Evolutionary conservation across 2,329 filamentous ascomycete species (phyloP), one percentile per base, ranked within the genome.

Genomic region (Colletotrichum australisinense): DNA sequence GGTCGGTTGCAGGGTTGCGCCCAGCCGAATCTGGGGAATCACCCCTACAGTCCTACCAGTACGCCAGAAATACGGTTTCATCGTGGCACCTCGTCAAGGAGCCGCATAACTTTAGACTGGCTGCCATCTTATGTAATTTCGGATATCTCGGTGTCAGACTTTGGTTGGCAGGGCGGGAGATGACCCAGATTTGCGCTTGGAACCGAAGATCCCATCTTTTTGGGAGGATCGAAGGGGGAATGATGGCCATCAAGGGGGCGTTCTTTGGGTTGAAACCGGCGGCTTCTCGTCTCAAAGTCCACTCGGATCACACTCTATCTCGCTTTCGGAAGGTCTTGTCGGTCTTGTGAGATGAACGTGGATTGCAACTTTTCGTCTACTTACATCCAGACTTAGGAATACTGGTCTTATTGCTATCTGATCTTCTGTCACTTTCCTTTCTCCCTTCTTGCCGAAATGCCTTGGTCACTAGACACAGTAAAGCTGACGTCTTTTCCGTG

Each of bases 121-220:
- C 58, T 64, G 69, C 46, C 59, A 60, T 64, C 53, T 69, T 46
- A 53, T 59, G 59, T 69, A 24, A 35, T 67, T 32, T 32, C 57
- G 63, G 63, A 57, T 67, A 28, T 56, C 2, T 24, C 16, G 22
- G 64, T 38, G n/a, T 57, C 32, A 52, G 28, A 67, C 63, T 57
- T 72, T 67, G 69, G 69, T 42, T 72, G 69, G 46, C 63, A 72
- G 67, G 28, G 58, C 69, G 64, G 58, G 64, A 72, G 69, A 72
- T 72, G 57, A 30, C 22, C 64, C 49, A 53, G 69, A 68, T 68
- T 46, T 49, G 35, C 64, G 58, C 63, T 55, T 67, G 56, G 35
- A 52, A 32, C 64, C 69, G 58, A 56, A 57, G 57, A 63, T 72
- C 69, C 57, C 26, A 42, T 49, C 57, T 19, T 35, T n/a, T 46